phyloP scores from a whole-genome alignment of 1,284 basidiomycete genomes.

The Agaricales sp. region DNA sequence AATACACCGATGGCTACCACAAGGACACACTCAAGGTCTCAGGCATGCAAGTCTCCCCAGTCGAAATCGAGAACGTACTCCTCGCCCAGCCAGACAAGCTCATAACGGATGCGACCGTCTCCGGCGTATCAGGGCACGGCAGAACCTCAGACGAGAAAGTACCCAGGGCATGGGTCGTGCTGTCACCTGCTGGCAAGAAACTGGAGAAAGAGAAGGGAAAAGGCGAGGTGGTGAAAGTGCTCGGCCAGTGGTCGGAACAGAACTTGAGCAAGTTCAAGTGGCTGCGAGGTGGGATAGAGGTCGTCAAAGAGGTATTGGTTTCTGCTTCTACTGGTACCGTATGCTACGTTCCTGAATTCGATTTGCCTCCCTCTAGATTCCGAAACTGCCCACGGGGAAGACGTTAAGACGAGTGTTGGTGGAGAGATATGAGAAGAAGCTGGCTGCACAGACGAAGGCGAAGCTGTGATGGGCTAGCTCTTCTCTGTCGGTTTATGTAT shows the following conservation, averaged over 20 bases:
- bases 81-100: slow-evolving; percentile 47
- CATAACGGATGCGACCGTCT: slow-evolving; percentile 52
- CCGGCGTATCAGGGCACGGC: slow-evolving; percentile 54
- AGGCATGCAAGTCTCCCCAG: slow-evolving; percentile 64
- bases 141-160: slow-evolving; percentile 57
- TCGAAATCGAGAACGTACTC: slow-evolving; percentile 58
- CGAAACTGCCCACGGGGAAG: slow-evolving; percentile 65
- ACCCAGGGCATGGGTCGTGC: slow-evolving; percentile 66
- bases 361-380: slow-evolving; percentile 48
- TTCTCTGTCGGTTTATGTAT: slow-evolving; percentile 2
- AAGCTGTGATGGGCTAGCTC: slow-evolving; percentile 20
- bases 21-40: slow-evolving; percentile 68
- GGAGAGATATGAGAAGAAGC: slow-evolving; percentile 37
- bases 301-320: slow-evolving; percentile 52
- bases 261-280: slow-evolving; percentile 63
- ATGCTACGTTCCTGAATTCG: no score
- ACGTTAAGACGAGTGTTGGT: slow-evolving; percentile 47
- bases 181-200: slow-evolving; percentile 39
- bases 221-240: slow-evolving; percentile 27
- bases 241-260: slow-evolving; percentile 50
- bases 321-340: slow-evolving; percentile 4
- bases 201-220: no score
- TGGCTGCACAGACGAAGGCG: slow-evolving; percentile 16
- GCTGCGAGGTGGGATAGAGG: slow-evolving; percentile 55
- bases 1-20: background rate